Evolutionary conservation across 495 filamentous ascomycete species (phyloP).

Genomic region (Aspergillus egyptiacus): DNA sequence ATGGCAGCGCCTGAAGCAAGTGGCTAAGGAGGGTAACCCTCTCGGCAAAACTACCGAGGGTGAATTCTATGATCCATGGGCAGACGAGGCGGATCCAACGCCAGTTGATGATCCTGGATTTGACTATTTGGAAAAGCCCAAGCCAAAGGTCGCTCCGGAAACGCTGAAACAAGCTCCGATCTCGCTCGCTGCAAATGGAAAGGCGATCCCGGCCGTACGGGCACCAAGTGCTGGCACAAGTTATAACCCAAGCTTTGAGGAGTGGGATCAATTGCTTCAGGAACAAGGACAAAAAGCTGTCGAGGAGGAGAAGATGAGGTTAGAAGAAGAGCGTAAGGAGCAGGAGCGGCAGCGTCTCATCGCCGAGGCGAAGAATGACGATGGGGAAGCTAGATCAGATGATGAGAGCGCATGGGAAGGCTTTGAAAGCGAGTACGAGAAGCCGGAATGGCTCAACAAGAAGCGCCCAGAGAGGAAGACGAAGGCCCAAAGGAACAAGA

Average conservation of each 20-base stretch:
- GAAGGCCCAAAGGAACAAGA: constrained; percentile 76
- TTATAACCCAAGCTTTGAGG: constrained; percentile 83
- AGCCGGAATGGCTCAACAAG: constrained; percentile 54
- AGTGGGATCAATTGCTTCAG: constrained; percentile 70
- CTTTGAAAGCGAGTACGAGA: constrained; percentile 64
- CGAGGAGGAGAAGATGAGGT: constrained; percentile 69
- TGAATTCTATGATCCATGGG: constrained; percentile 73
- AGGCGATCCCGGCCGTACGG: constrained; percentile 67
- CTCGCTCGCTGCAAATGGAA: constrained; percentile 72
- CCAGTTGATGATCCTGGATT: constrained; percentile 45
- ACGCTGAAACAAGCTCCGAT: constrained; percentile 73
- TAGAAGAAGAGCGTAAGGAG: constrained; percentile 61
- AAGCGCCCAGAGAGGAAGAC: constrained; percentile 80
- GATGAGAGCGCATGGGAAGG: constrained; percentile 88
- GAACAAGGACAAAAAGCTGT: constrained; percentile 73
- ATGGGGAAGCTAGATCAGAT: constrained; percentile 66
- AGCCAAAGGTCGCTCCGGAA: constrained; percentile 62
- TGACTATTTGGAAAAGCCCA: constrained; percentile 56
- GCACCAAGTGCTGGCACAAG: constrained; percentile 75
- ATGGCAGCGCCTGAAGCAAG: constrained; percentile 63
- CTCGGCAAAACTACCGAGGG: constrained; percentile 48
- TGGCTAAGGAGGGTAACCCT: constrained; percentile 67
- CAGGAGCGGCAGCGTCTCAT: constrained; percentile 43
- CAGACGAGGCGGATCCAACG: constrained; percentile 38
- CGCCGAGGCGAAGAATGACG: constrained; percentile 58